A percentile compares a stretch with the other conserved stretches of the same genome.
Conservation (phyloP, 2,329 filamentous ascomycete genomes). For the Penicillium sumatraense region DNA sequence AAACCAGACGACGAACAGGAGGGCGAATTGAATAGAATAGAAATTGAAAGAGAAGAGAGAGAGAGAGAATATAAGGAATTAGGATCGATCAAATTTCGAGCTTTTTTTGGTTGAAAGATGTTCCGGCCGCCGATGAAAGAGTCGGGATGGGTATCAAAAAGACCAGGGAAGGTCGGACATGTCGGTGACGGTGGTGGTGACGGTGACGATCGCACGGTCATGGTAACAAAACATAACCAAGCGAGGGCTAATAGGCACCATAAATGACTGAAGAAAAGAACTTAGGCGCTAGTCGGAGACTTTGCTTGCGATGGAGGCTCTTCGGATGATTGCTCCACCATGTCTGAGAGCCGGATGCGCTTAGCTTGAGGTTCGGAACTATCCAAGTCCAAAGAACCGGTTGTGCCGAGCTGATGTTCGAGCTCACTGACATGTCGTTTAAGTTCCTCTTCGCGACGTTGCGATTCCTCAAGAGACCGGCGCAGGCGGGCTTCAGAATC, state of each 20-base stretch:
- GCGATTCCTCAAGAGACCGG: slow-evolving; percentile 73
- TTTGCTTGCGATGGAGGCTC: slow-evolving; percentile 32
- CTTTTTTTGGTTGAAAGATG: slow-evolving; percentile 25
- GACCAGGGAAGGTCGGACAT: slow-evolving; percentile 36
- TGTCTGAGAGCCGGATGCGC: slow-evolving; percentile 61
- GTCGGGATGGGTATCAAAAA: slow-evolving; percentile 46
- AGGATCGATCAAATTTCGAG: slow-evolving; percentile 21
- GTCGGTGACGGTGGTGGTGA: slow-evolving; percentile 19
- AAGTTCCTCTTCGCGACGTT: slow-evolving; percentile 77
- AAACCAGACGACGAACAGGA: slow-evolving; percentile 10
- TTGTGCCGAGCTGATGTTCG: slow-evolving; percentile 57
- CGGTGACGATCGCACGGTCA: not conserved
- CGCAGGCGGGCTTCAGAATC: slow-evolving; percentile 61
- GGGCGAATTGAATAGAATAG: slow-evolving; percentile 3
- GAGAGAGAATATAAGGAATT: slow-evolving; percentile 10
- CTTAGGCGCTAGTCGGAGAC: slow-evolving; percentile 41
- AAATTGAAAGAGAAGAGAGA: slow-evolving; percentile 2
- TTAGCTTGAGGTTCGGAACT: slow-evolving; percentile 56
- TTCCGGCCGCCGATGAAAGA: slow-evolving; percentile 39
- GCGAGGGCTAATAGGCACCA: not conserved
- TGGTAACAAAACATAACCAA: slow-evolving; percentile 2
- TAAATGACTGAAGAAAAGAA: slow-evolving; percentile 7
- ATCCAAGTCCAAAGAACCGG: slow-evolving; percentile 24
- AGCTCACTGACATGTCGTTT: slow-evolving; percentile 82
- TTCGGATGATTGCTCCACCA: slow-evolving; percentile 50